Evolutionary conservation across 495 filamentous ascomycete species (phyloP).

Genomic region (Saxispiralis lemnorum): DNA sequence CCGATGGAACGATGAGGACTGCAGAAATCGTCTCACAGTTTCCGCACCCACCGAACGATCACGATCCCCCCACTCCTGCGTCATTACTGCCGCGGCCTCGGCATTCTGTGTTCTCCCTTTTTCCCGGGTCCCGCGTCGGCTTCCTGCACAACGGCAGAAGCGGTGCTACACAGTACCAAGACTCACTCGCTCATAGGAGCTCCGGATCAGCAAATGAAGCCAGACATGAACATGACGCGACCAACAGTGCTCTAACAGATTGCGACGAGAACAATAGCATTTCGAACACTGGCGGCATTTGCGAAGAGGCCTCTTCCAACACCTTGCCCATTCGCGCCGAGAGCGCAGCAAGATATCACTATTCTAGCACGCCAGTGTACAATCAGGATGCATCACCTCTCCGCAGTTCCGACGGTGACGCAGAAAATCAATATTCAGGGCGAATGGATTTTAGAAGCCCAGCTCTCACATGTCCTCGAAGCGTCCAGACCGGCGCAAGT

Average conservation of each 20-base stretch:
- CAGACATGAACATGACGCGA: neutral
- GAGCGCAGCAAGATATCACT: neutral
- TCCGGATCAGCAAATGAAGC: neutral
- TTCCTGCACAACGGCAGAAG: neutral
- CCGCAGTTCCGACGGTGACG: neutral
- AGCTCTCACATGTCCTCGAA: neutral
- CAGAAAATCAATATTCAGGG: neutral
- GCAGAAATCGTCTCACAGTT: neutral
- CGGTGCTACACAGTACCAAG: neutral
- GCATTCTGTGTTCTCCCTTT: neutral
- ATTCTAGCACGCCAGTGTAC: constrained; percentile 3
- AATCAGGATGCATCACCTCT: neutral
- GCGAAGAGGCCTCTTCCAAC: neutral
- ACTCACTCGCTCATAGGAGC: neutral
- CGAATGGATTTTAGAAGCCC: neutral
- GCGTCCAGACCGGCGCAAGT: constrained; percentile 1
- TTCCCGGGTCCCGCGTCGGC: neutral
- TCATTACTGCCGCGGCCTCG: neutral
- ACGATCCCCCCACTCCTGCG: neutral
- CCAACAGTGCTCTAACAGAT: neutral
- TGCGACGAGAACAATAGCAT: neutral
- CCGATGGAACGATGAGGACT: neutral
- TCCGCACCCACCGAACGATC: neutral
- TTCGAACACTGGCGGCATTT: neutral
- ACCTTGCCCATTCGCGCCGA: neutral